Evolutionary conservation across 2,329 filamentous ascomycete genomes (phyloP).

Genomic region (Venturia aucupariae): DNA sequence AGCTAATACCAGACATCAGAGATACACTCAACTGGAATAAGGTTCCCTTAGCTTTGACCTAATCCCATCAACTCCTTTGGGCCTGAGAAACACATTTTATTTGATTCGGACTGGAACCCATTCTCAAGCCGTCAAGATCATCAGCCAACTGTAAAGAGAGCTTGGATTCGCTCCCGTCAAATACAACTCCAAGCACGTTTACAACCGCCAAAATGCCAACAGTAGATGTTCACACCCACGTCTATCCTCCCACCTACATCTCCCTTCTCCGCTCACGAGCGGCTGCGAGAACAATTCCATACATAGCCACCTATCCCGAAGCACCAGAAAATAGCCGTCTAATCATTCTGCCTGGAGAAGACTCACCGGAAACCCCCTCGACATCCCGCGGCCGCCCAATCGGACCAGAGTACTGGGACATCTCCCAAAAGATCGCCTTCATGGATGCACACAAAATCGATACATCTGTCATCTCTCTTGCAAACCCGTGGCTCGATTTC

Average conservation of each 20-base stretch:
- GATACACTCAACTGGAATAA: background rate
- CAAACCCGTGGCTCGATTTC: conserved; percentile 93
- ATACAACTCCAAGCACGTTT: background rate
- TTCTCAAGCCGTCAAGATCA: background rate
- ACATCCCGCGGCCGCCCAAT: conserved; percentile 67
- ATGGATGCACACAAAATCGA: conserved; percentile 79
- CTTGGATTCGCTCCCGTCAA: too few relatives aligned
- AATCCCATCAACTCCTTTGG: background rate
- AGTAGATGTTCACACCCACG: conserved; percentile 50
- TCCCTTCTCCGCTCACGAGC: conserved; percentile 46
- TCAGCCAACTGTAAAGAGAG: too few relatives aligned
- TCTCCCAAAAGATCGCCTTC: conserved; percentile 71
- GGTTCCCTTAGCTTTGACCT: background rate
- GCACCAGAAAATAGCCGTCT: conserved; percentile 49
- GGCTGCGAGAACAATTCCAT: conserved; percentile 46
- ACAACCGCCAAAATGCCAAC: conserved; percentile 13
- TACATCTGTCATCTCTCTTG: conserved; percentile 76
- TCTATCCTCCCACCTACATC: conserved; percentile 53
- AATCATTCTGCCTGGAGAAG: conserved; percentile 53
- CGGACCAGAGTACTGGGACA: conserved; percentile 72
- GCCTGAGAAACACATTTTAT: background rate
- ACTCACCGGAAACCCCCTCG: conserved; percentile 41
- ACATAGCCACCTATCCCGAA: conserved; percentile 56
- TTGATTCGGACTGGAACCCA: background rate
- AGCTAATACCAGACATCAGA: background rate